Conservation (phyloP, 1,139 yeast species). For the Arxiozyma heterogenica region DNA sequence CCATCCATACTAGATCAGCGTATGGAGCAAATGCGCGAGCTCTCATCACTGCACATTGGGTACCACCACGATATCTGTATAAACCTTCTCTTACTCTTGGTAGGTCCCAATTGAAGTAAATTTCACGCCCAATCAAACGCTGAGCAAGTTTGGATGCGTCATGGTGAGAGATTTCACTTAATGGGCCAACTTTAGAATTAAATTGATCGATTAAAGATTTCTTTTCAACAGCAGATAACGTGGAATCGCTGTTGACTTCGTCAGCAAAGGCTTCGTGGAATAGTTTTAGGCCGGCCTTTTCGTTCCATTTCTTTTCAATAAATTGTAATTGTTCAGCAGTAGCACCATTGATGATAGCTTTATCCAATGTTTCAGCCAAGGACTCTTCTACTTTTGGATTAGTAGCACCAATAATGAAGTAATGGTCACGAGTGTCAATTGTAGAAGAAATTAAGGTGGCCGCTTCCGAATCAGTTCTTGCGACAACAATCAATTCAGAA, state of each 20-base stretch:
- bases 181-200: constrained; percentile 61
- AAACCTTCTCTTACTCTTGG: constrained; percentile 96
- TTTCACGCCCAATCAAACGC: constrained; percentile 69
- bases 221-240: constrained; percentile 62
- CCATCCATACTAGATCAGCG: constrained; percentile 98
- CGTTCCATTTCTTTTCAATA: constrained; percentile 77
- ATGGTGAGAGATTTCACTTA: constrained; percentile 62
- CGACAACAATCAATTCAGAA: constrained; percentile 75
- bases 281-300: constrained; percentile 74
- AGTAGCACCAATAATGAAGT: constrained; percentile 83
- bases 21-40: constrained; percentile 94
- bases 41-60: constrained; percentile 95
- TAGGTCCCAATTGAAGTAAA: constrained; percentile 92
- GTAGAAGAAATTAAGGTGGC: constrained; percentile 91
- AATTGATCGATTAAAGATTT: constrained; percentile 56
- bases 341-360: constrained; percentile 69
- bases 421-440: constrained; percentile 91
- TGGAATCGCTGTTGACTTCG: constrained; percentile 53
- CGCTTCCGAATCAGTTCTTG: constrained; percentile 96
- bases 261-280: constrained; percentile 90
- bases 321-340: constrained; percentile 61
- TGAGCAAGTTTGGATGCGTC: constrained; percentile 76
- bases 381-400: constrained; percentile 64
- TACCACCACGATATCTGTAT: constrained; percentile 94
- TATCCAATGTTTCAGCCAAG: constrained; percentile 68